Evolutionary conservation across 2,329 filamentous ascomycete species (phyloP).

Genomic region (Fusarium sp.): DNA sequence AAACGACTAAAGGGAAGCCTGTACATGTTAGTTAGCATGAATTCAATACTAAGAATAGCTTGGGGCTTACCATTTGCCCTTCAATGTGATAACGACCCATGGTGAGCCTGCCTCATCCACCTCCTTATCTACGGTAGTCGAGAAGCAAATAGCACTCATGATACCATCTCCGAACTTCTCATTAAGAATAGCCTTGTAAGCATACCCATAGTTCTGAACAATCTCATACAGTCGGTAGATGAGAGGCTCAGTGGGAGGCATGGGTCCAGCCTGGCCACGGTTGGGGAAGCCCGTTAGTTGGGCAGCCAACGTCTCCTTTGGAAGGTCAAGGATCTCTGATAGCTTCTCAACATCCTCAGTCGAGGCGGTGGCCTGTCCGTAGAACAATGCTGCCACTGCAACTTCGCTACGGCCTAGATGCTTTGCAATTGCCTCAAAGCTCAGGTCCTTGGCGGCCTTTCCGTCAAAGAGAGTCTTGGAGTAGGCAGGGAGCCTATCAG

Average conservation of each 20-base stretch:
- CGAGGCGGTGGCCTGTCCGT: constrained; percentile 82
- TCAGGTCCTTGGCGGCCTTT: constrained; percentile 79
- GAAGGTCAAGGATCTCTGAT: constrained; percentile 70
- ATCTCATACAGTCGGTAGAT: constrained; percentile 95
- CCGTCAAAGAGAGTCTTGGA: constrained; percentile 75
- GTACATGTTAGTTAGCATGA: background rate
- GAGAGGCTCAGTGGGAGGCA: constrained; percentile 52
- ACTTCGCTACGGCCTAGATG: constrained; percentile 83
- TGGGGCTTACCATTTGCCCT: constrained; percentile 80
- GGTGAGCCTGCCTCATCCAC: constrained; percentile 81
- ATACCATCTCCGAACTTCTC: constrained; percentile 96
- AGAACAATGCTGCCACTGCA: constrained; percentile 88
- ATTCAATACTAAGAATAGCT: background rate
- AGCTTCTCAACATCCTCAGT: constrained; percentile 74
- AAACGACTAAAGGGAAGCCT: constrained; percentile 50
- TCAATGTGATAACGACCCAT: constrained; percentile 86
- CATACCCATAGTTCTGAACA: constrained; percentile 96
- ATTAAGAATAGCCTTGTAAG: constrained; percentile 93
- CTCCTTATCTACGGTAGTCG: constrained; percentile 93
- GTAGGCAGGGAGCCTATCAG: constrained; percentile 74
- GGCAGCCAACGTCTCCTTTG: constrained; percentile 63
- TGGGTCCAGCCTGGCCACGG: constrained; percentile 70
- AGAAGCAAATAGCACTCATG: constrained; percentile 95
- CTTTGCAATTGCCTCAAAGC: constrained; percentile 80
- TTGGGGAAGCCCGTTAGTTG: constrained; percentile 81